Evolutionary conservation across 2,329 filamentous ascomycete species (phyloP), one percentile per base, ranked within the genome.

Genomic region (Colletotrichum agaves): DNA sequence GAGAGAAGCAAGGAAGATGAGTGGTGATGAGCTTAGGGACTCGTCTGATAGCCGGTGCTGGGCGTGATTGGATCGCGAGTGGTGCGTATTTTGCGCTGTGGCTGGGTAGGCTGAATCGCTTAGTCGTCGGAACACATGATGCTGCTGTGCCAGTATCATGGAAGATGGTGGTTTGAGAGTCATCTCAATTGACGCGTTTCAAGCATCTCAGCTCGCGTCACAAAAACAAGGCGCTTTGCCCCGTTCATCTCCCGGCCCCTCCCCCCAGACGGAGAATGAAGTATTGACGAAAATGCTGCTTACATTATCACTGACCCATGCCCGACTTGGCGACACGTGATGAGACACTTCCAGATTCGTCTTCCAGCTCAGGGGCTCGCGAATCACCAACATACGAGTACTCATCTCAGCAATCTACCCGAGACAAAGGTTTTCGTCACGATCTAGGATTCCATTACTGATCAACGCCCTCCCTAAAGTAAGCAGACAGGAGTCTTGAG

Each of bases 281-380:
- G 21, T 23, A 23, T 23, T 23, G 17, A n/a, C 17, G 21, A 39
- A 23, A 44, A 64, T 41, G 39, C 33, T 47, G 61, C 64, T 64
- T 58, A 67, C 61, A 8, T 52, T 33, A 66, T 49, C 58, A 13
- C 15, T 6, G 33, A 49, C 63, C 63, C 63, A 49, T 55, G 63
- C 44, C 13, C 41, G 47, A 50, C 65, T 68, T 68, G 65, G 65
- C 65, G 61, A 65, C 65, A 68, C 65, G 65, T 68, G 65, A 68
- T 64, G 65, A 68, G 65, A 68, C 65, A 60, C 39, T 67, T 67
- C 65, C 65, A 67, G 61, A 67, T 64, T 65, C 65, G 60, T 53
- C 58, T 35, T 27, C 6, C 35, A 3, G 12, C 31, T 61, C 58
- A 61, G 46, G 58, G 52, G 31, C 21, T 53, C 17, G 44, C 59